Percentiles rank a stretch among this genome's conserved stretches.
Conservation (phyloP, 441 rosid species). For the Populus hybrid region DNA sequence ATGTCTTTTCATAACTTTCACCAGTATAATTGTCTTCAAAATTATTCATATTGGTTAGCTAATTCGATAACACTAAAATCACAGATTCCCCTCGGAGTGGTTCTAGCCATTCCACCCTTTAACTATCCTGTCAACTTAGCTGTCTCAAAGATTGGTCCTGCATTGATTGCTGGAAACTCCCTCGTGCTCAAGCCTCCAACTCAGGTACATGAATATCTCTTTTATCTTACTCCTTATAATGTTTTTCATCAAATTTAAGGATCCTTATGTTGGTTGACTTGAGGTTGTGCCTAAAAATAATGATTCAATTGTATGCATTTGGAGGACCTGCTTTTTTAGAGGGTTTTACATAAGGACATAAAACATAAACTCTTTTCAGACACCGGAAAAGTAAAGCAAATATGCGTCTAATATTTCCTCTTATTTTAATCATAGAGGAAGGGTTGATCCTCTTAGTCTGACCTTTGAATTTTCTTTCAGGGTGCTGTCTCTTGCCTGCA, state of each 20-base stretch:
- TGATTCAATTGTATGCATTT: not conserved
- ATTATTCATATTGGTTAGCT: not conserved
- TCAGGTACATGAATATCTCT: conserved; percentile 44
- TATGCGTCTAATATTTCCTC: not conserved
- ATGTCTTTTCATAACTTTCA: not conserved
- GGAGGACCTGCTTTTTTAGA: not conserved
- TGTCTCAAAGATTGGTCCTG: conserved; percentile 92
- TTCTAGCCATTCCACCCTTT: conserved; percentile 94
- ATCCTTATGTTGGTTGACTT: not conserved
- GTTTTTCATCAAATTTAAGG: not conserved
- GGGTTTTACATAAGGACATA: not conserved
- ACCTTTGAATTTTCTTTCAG: conserved; percentile 27
- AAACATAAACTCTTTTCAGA: not conserved
- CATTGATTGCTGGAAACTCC: conserved; percentile 89
- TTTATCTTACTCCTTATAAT: not conserved
- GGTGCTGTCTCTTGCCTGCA: conserved; percentile 97
- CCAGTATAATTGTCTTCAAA: not conserved
- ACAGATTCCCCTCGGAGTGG: conserved; percentile 85
- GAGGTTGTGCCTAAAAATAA: not conserved
- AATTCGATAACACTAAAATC: not conserved
- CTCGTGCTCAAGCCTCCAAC: conserved; percentile 98
- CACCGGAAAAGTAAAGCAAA: not conserved
- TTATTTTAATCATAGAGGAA: not conserved
- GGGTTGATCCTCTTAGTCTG: not conserved
- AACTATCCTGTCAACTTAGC: conserved; percentile 98